Evolutionary conservation across 352 stramenopile species (phyloP).

Genomic region (Globisporangium ultimum): DNA sequence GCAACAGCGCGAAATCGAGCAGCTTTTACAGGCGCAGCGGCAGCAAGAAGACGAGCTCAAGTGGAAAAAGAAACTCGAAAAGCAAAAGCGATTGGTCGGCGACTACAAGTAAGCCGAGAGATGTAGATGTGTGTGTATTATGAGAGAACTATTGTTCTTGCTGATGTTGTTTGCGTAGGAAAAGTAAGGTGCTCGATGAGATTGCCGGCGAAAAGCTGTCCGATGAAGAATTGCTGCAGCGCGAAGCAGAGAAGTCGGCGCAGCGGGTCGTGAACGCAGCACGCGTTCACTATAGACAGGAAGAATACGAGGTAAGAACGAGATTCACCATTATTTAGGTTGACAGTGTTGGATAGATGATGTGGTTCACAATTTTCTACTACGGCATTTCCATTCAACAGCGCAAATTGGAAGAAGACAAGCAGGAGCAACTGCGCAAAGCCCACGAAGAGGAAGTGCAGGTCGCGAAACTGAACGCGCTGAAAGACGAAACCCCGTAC

Average conservation of each 20-base stretch:
- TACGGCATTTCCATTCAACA: slow-evolving; percentile 10
- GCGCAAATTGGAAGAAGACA: slow-evolving; percentile 51
- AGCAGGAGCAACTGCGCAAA: slow-evolving; percentile 26
- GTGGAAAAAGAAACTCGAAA: slow-evolving; percentile 39
- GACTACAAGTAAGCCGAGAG: slow-evolving; percentile 42
- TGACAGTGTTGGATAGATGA: background rate
- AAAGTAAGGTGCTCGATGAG: slow-evolving; percentile 33
- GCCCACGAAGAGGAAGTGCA: slow-evolving; percentile 29
- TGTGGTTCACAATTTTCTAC: background rate
- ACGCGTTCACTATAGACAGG: slow-evolving; percentile 54
- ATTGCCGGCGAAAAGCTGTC: slow-evolving; percentile 39
- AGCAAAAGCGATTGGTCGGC: slow-evolving; percentile 46
- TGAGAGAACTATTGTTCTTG: too few species aligned
- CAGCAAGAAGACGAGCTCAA: slow-evolving; percentile 36
- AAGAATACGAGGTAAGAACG: slow-evolving; percentile 46
- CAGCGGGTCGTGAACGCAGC: slow-evolving; percentile 55
- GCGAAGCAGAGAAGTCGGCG: slow-evolving; percentile 29
- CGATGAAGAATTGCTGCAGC: slow-evolving; percentile 28
- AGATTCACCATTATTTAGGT: background rate
- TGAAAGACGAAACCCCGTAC: slow-evolving; percentile 71
- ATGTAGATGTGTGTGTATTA: too few species aligned
- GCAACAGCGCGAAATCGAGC: slow-evolving; percentile 56
- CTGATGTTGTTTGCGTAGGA: slow-evolving; percentile 13
- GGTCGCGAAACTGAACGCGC: slow-evolving; percentile 41
- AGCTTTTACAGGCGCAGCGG: slow-evolving; percentile 31